Base-by-base conservation (phyloP, 495 filamentous ascomycete genomes). In the Hypoxylon perforatum region DNA sequence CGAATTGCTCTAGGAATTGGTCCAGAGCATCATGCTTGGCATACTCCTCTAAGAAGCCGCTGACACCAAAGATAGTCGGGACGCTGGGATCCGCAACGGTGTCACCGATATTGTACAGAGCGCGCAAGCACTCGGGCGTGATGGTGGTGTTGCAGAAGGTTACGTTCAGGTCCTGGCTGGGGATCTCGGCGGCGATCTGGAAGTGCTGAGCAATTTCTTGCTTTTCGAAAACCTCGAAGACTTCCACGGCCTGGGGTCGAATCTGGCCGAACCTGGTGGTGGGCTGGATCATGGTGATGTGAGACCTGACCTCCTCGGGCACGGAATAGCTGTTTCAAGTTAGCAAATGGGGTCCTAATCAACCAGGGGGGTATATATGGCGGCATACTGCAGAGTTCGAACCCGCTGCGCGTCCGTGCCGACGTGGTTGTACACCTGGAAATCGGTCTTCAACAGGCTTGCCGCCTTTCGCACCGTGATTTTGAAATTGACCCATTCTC, bases 201-300 rank as follows among this genome's bases (percentile, higher is more conserved):
- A 67, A 41, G 30, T 36, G 21, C 21, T 48, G 28, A 6, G 36
- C 25, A 7, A 60, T 6, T 48, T 67, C 70, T 42, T 50, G 23
- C 45, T 71, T 65, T 23, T 64, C 49, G 52, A 61, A 51, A 17
- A 70, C 23, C 9, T 61, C 41, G 38, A 39, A 59, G 8, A 57
- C 41, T 36, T 67, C 35, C 10, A 51, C 51, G 12, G 42, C 44
- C 3, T 61, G 68, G 2, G 35, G 59, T 45, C 63, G 63, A 48
- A 62, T 69, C 70, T 56, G 71, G 53, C 65, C 52, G 76, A 91
- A 90, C 11, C 86, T 86, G 17, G 84, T 91, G 0, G 87, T 90
- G 10, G 87, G 88, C 75, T 90, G 88, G 41, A 90, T 83, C 36
- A 86, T 80, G 49, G 86, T 83, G 65, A 91, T 82, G 67, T 91